Base-by-base conservation (phyloP, 2,329 filamentous ascomycete genomes). In the Fusarium chlamydosporum region DNA sequence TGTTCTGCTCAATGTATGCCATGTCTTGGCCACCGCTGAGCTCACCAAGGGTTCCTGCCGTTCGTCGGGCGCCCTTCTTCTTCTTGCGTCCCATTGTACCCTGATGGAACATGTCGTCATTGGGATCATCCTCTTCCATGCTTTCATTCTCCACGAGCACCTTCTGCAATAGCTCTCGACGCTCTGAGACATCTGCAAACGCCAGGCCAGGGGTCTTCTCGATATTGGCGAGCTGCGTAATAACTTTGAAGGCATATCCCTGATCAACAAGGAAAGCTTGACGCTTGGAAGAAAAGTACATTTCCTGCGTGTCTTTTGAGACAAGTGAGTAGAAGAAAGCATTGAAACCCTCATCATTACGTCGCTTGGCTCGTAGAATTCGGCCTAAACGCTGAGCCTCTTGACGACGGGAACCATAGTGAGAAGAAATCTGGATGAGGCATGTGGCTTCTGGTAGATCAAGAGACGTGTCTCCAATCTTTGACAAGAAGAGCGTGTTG, bases 301-400 rank as follows among this genome's bases (percentile, higher is more conserved):
- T 98, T 79, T 99, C 96, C 65, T 94, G 91, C 0, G 96, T 99
- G 77, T 99, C 96, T 78, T 98, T 98, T 7, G 93, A 97, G 5
- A 99, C 96, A 1, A 99, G 86, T 0, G 93, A 97, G 81, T 99
- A 99, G 83, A 99, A 99, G 80, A 98, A 99, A 0, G 96, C 96
- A 76, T 99, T 99, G 80, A 99, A 99, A 9, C 96, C 96, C 78
- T 98, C 96, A 73, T 99, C 96, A 74, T 97, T 98, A 77, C 96
- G 88, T 18, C 96, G 89, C 81, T 99, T 99, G 15, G 96, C 96
- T 80, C 96, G 88, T 4, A 99, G 87, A 73, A 99, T 98, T 52
- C 96, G 91, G 5, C 96, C 96, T 0, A 98, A 85, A 4, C 96
- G 89, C 78, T 98, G 96, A 0, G 96, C 96, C 82, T 99, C 96